Evolutionary conservation across 768 basidiomycete species (phyloP), one percentile per base, ranked within the genome.

Genomic region (Boletus reticulatus): DNA sequence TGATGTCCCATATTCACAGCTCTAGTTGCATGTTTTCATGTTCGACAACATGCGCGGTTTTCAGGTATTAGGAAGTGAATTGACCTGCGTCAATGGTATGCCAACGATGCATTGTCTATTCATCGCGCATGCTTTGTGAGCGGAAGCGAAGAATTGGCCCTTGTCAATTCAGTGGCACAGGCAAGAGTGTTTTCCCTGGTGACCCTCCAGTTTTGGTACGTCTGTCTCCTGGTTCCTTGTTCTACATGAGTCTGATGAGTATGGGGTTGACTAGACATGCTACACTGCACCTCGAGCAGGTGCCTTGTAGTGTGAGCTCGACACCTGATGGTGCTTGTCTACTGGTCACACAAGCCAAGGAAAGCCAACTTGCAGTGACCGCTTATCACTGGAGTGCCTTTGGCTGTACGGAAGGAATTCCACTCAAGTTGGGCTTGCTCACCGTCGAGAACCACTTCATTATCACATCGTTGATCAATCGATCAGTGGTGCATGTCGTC

Each of bases 321-420:
- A 76, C 83, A 0, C 81, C 83, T 0, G 83, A 84, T 58, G 82
- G 81, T 0, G 72, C 83, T 20, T 84, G 83, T 58, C 62, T 85
- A 19, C 36, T 84, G 22, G 64, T 73, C 2, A 58, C 72, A 7
- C 69, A 75, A 39, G 47, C 49, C 2, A 48, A 61, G 29, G 58
- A 27, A 27, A 55, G 4, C 37, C 48, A 43, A 46, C 20, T 66
- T 43, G 19, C 38, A 1, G 19, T 80, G 6, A 73, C 68, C 2
- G 77, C 77, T 0, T 83, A 79, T 58, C 85, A 85, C 59, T 83
- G 79, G 80, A 71, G 68, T 11, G 80, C 81, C 1, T 84, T 86
- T 54, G 85, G 84, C 4, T 77, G 80, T 0, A 70, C 74, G 0
- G 62, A 71, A 13, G 84, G 83, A 19, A 77, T 77, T n/a, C 17